Evolutionary conservation across 2,329 filamentous ascomycete genomes (phyloP).

Genomic region (Aspergillus versicolor): DNA sequence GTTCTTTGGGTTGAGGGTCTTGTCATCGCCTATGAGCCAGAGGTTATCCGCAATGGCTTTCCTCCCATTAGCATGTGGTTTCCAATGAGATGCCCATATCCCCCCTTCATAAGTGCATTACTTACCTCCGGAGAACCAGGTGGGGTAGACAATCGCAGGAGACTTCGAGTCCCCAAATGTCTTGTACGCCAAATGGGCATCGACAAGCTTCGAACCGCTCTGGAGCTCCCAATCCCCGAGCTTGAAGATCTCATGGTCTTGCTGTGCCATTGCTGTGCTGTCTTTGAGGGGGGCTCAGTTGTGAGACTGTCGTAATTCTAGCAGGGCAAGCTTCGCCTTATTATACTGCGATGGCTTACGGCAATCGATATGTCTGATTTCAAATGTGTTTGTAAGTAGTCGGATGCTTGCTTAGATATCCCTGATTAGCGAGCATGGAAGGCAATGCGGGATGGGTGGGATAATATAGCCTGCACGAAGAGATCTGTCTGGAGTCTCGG

Average conservation of each 20-base stretch:
- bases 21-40: slow-evolving; percentile 69
- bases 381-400: neutral
- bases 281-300: neutral
- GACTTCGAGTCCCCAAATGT: slow-evolving; percentile 64
- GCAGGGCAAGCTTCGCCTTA: neutral
- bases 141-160: slow-evolving; percentile 72
- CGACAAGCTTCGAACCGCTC: slow-evolving; percentile 59
- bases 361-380: neutral
- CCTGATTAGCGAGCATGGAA: neutral
- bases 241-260: slow-evolving; percentile 53
- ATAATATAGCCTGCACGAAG: neutral
- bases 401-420: neutral
- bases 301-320: no score
- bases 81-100: neutral
- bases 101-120: slow-evolving; percentile 1
- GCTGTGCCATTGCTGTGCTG: slow-evolving; percentile 7
- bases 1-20: slow-evolving; percentile 62
- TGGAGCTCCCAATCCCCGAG: slow-evolving; percentile 68
- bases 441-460: neutral
- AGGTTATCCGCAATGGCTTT: slow-evolving; percentile 66
- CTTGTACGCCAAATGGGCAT: slow-evolving; percentile 73
- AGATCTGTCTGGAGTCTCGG: neutral
- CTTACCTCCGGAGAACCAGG: slow-evolving; percentile 68
- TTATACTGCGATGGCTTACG: neutral
- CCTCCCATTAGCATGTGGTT: neutral